These are phyloP conservation scores for Schoenoplectus tabernaemontani DNA, from an alignment of 202 grass and related monocot species.

Conservation along the genomic window DNA sequence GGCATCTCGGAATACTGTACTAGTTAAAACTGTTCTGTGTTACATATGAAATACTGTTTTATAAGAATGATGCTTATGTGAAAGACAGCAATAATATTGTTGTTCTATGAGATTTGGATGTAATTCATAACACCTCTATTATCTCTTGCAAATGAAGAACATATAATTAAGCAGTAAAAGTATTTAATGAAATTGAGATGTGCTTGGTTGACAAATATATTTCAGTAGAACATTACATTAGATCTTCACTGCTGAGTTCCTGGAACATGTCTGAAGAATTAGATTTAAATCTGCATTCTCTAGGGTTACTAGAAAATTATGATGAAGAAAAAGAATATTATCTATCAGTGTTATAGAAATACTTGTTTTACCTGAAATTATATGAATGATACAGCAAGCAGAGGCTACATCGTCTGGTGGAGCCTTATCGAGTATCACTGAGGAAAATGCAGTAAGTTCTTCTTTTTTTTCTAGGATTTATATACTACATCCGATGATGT, in stretches of 20 bases:
- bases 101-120: neutral
- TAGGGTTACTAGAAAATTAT: neutral
- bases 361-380: neutral
- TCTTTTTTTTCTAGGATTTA: neutral
- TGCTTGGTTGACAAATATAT: neutral
- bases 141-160: too few relatives aligned
- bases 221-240: neutral
- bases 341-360: neutral
- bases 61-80: too few relatives aligned
- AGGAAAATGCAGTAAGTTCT: neutral
- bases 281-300: neutral
- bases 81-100: too few relatives aligned
- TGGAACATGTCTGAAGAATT: neutral
- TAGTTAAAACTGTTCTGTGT: neutral
- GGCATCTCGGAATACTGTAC: neutral
- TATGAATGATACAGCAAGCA: conserved; percentile 17
- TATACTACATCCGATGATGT: neutral
- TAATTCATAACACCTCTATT: too few relatives aligned
- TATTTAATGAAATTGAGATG: neutral
- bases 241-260: neutral
- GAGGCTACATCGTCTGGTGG: neutral
- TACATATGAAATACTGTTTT: neutral
- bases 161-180: too few relatives aligned
- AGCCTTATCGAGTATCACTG: neutral
- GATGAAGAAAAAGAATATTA: neutral